Evolutionary conservation across 176 grass and related monocot genomes (phyloP), one percentile per base, ranked within the genome.

Genomic region (Ensete glaucum): DNA sequence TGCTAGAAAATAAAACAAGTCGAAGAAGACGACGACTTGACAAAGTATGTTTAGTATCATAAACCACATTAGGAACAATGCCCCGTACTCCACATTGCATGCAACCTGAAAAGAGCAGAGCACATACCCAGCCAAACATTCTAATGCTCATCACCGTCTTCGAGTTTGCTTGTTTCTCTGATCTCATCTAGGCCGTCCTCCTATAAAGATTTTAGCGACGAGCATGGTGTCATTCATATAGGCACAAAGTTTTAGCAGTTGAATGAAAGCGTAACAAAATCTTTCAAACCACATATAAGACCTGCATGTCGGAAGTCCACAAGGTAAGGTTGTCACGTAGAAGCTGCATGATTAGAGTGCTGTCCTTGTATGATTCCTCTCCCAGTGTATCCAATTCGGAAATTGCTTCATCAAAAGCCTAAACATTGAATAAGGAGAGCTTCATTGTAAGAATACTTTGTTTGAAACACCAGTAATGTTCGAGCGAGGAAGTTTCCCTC

Each of bases 331-430:
- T 74, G 72, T 74, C 72, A 56, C 72, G 72, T 3, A 74, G 72
- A 15, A 74, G 72, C 53, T 74, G 72, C 72, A 74, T 74, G 52
- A 74, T 74, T 5, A 74, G 52, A 11, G 72, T 74, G 72, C 72
- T 74, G 5, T 74, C 72, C 72, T 74, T 74, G 72, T 74, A 74
- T 14, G 72, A 74, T n/a, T 74, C 72, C 21, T 74, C 72, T 25
- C 72, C 72, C 20, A 74, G 72, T 15, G 72, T 27, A 74, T 74
- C 72, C 51, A 74, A 20, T 9, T 74, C 72, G 11, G 72, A 51
- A 74, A 74, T 74, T 4, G 72, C 72, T 56, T 74, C 72, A 71
- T 71, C 68, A 9, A 71, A 71, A 50, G 68, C 68, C 68, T 71
- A n/a, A 13, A 71, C 0, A 27, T 17, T 11, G 26, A 8, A 71